A percentile compares a stretch with the other conserved stretches of the same genome.
Evolutionary conservation across 768 basidiomycete genomes (phyloP).

Genomic region (Tricholoma flavovirens): DNA sequence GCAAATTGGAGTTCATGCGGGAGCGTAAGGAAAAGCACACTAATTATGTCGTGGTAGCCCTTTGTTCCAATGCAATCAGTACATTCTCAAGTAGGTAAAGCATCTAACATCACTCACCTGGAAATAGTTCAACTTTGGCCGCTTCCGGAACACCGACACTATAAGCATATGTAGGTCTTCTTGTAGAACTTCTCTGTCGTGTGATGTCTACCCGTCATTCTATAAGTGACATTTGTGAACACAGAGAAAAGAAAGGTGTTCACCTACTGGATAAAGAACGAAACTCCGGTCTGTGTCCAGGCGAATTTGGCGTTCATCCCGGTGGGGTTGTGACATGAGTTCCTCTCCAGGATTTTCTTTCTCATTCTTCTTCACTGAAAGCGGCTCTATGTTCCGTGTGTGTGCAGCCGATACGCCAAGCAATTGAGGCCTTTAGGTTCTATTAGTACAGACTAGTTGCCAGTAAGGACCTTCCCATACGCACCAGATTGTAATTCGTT

Average conservation of each 20-base stretch:
- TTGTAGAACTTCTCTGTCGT: constrained; percentile 55
- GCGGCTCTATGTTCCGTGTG: neutral
- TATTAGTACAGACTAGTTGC: neutral
- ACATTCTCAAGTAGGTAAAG: neutral
- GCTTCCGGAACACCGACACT: constrained; percentile 66
- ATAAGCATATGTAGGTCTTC: constrained; percentile 64
- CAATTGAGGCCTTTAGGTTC: constrained; percentile 11
- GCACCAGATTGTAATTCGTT: constrained; percentile 39
- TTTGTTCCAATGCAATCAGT: constrained; percentile 22
- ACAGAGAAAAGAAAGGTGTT: constrained; percentile 16
- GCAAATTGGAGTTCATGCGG: constrained; percentile 51
- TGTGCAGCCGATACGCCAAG: constrained; percentile 8
- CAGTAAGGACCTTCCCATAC: constrained; percentile 1
- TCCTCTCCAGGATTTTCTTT: constrained; percentile 3
- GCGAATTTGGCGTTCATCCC: constrained; percentile 81
- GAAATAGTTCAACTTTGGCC: constrained; percentile 76
- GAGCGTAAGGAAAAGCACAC: constrained; percentile 74
- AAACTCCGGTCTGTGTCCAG: constrained; percentile 93
- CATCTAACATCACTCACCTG: constrained; percentile 40
- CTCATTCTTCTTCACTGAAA: neutral
- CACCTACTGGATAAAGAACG: constrained; percentile 88
- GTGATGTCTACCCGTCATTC: constrained; percentile 11
- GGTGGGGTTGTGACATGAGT: constrained; percentile 33
- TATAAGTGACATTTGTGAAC: neutral
- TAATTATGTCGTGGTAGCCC: constrained; percentile 92